These are phyloP conservation scores for Leishmania martiniquensis DNA, from an alignment of 208 protist genomes.

Conservation along the genomic window DNA sequence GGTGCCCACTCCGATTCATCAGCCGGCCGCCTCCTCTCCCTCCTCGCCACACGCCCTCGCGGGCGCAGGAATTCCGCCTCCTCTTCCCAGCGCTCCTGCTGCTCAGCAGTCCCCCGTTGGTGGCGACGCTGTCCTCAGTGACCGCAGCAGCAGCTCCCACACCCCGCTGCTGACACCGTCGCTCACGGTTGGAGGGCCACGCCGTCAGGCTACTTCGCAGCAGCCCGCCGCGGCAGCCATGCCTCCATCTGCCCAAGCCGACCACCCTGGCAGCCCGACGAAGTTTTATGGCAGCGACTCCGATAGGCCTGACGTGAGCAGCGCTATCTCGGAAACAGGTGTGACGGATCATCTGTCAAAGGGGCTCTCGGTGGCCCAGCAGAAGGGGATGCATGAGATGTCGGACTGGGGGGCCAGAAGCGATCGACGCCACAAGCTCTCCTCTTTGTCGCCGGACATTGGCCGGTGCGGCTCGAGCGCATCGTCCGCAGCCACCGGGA, in stretches of 20 bases:
- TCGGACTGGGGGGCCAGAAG: constrained; percentile 24
- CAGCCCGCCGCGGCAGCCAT: background rate
- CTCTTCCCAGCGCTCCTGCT: background rate
- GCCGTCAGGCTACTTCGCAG: constrained; percentile 12
- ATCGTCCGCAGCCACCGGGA: background rate
- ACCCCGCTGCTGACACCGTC: constrained; percentile 5
- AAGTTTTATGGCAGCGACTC: constrained; percentile 22
- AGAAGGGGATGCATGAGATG: constrained; percentile 36
- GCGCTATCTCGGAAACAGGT: constrained; percentile 13
- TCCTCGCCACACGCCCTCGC: background rate
- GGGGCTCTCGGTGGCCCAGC: constrained; percentile 33
- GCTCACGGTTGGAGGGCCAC: constrained; percentile 22
- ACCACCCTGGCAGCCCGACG: constrained; percentile 3
- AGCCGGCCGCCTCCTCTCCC: background rate
- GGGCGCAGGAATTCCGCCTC: background rate
- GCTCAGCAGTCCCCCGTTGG: background rate
- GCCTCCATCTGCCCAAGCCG: background rate
- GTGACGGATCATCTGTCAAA: constrained; percentile 14
- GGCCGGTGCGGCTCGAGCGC: constrained; percentile 7
- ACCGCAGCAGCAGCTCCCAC: constrained; percentile 11
- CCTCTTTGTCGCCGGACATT: constrained; percentile 6
- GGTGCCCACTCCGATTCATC: background rate
- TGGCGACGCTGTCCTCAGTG: background rate
- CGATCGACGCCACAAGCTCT: constrained; percentile 8
- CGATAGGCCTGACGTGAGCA: constrained; percentile 13